Evolutionary conservation across 345 rosid genomes (phyloP), one percentile per base, ranked within the genome.

Genomic region (Citrus cavaleriei): DNA sequence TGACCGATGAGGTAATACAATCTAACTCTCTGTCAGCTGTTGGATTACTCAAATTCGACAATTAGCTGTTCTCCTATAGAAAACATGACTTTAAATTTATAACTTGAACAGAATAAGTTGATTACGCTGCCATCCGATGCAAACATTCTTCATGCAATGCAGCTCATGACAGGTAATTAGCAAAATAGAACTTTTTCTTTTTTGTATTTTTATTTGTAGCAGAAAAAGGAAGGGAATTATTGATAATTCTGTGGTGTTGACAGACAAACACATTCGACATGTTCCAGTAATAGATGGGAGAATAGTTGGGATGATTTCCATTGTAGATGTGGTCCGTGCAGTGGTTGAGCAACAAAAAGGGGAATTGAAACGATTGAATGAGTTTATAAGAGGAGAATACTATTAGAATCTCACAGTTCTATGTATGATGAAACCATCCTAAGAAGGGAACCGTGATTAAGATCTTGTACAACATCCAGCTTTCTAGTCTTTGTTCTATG

Each of bases 301-400:
- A 84, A 87, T 95, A 63, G 91, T 89, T 0, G 99, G 99, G 72
- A 85, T 93, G 92, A 87, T 93, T 73, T 95, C 98, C 6, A 88
- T 93, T 9, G 97, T 89, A 60, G 97, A 93, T 80, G 96, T 95
- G 25, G 93, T 93, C 42, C 82, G 84, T 79, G 90, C 93, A 14
- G 89, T 90, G 42, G 95, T 95, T n/a, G 95, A 92, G 62, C 98
- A 95, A 85, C 98, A 95, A 80, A 86, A 73, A 30, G 90, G 93
- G 37, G 97, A 95, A 84, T 69, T 93, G 51, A 91, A 83, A 85
- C 88, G 93, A 55, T 83, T 93, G 84, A 93, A 93, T n/a, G 93
- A 86, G 57, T 95, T 87, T 86, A 95, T 92, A 61, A 84, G 80
- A 88, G 98, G 97, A 82, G 91, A 93, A 1, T 95, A 91, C 84